Evolutionary conservation across 768 basidiomycete species (phyloP).

Genomic region (Trametes cinnabarina): DNA sequence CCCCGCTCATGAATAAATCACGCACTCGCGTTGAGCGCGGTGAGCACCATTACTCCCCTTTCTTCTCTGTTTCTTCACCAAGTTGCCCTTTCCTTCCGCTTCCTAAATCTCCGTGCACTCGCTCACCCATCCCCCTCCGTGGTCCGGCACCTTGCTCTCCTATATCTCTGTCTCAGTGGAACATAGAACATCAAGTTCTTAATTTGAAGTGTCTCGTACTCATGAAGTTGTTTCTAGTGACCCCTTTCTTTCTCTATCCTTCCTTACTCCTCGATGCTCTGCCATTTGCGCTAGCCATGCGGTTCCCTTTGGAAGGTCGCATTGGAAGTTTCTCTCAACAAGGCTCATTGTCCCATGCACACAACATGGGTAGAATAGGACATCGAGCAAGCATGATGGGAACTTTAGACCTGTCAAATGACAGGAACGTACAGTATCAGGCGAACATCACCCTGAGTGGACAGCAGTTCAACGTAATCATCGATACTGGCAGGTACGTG

Average conservation of each 20-base stretch:
- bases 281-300: conserved; percentile 13
- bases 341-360: not conserved
- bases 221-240: conserved; percentile 23
- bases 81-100: not conserved
- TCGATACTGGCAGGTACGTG: conserved; percentile 34
- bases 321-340: conserved; percentile 1
- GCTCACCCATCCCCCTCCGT: too few relatives aligned
- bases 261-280: conserved; percentile 26
- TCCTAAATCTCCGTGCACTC: not conserved
- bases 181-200: too few relatives aligned
- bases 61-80: not conserved
- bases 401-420: conserved; percentile 23
- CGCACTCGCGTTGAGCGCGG: not conserved
- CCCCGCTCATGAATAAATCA: not conserved
- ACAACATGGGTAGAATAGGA: conserved; percentile 14
- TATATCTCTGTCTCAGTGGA: too few relatives aligned
- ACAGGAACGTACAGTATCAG: conserved; percentile 27
- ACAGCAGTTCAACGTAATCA: conserved; percentile 23
- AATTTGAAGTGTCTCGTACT: too few relatives aligned
- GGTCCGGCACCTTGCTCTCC: too few relatives aligned
- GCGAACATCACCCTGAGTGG: conserved; percentile 31
- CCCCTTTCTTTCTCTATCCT: conserved; percentile 25
- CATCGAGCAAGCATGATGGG: conserved; percentile 19
- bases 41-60: conserved; percentile 5
- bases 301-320: conserved; percentile 19